phyloP scores from a whole-genome alignment of 2,329 filamentous ascomycete genomes.

The Periconia sp. region DNA sequence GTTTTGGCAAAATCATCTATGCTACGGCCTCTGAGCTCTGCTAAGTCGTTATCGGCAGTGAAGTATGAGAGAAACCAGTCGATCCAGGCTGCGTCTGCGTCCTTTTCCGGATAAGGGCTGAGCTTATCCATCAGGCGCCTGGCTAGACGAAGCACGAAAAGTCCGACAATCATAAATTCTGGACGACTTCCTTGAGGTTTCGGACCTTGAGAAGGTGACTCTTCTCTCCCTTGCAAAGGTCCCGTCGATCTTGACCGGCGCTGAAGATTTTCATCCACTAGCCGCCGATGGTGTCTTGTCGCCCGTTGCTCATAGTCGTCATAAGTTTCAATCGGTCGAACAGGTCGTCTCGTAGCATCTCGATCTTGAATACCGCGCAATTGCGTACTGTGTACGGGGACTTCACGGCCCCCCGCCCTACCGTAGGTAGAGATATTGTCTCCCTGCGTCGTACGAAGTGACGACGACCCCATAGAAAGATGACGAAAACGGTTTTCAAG shows the following conservation, averaged over 20 bases:
- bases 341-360: too few species aligned
- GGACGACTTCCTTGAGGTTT: not conserved
- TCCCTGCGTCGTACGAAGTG: not conserved
- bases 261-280: not conserved
- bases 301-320: not conserved
- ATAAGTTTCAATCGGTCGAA: too few species aligned
- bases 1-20: conserved; percentile 15
- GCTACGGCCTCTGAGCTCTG: conserved; percentile 15
- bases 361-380: not conserved
- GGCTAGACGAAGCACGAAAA: conserved; percentile 27
- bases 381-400: not conserved
- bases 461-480: not conserved
- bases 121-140: conserved; percentile 17
- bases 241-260: not conserved
- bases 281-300: not conserved
- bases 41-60: conserved; percentile 13
- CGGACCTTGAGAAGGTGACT: not conserved
- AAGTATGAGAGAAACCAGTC: conserved; percentile 19
- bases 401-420: not conserved
- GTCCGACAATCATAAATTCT: conserved; percentile 24
- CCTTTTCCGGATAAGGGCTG: conserved; percentile 13
- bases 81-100: conserved; percentile 23
- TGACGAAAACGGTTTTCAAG: not conserved
- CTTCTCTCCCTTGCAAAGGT: not conserved
- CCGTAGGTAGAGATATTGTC: too few species aligned